phyloP scores from a whole-genome alignment of 2,329 filamentous ascomycete species.

The Phyllosticta ampelicida region DNA sequence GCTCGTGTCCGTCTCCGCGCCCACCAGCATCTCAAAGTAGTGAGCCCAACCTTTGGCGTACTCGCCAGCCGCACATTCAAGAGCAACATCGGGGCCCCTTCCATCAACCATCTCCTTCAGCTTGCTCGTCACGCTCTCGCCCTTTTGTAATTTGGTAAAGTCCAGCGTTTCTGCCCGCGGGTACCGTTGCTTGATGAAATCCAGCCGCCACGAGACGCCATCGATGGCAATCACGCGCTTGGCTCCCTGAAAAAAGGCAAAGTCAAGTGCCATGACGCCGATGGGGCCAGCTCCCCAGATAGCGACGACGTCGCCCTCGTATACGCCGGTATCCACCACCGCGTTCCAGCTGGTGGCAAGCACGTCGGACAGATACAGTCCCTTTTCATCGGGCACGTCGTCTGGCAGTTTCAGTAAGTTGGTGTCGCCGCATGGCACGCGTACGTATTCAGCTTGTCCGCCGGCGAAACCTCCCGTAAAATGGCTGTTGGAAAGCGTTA shows the following conservation, averaged over 20 bases:
- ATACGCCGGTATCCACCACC: conserved; percentile 75
- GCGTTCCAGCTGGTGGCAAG: conserved; percentile 69
- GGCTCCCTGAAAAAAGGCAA: conserved; percentile 60
- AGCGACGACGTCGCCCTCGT: conserved; percentile 64
- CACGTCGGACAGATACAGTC: conserved; percentile 70
- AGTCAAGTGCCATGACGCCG: conserved; percentile 64
- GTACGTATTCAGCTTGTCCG: conserved; percentile 77
- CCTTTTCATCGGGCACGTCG: conserved; percentile 75
- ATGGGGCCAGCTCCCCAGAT: conserved; percentile 84
- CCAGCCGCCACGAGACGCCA: conserved; percentile 53
- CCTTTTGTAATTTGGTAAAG: conserved; percentile 52
- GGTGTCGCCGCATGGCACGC: conserved; percentile 69
- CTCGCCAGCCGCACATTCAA: conserved; percentile 58
- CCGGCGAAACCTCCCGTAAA: conserved; percentile 82
- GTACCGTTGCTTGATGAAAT: conserved; percentile 55
- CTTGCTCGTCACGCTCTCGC: conserved; percentile 55
- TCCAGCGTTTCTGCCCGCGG: conserved; percentile 59
- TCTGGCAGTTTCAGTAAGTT: conserved; percentile 73
- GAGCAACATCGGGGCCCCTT: conserved; percentile 58
- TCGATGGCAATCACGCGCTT: conserved; percentile 70
- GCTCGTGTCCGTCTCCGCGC: conserved; percentile 73
- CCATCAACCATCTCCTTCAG: conserved; percentile 64
- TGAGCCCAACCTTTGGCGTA: conserved; percentile 53
- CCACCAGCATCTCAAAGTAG: conserved; percentile 48
- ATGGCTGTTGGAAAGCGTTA: too few relatives aligned